A percentile compares a stretch with the other conserved stretches of the same genome.
These are phyloP conservation scores for Rhizopogon salebrosus DNA, from an alignment of 768 basidiomycete species.

Conservation along the genomic window DNA sequence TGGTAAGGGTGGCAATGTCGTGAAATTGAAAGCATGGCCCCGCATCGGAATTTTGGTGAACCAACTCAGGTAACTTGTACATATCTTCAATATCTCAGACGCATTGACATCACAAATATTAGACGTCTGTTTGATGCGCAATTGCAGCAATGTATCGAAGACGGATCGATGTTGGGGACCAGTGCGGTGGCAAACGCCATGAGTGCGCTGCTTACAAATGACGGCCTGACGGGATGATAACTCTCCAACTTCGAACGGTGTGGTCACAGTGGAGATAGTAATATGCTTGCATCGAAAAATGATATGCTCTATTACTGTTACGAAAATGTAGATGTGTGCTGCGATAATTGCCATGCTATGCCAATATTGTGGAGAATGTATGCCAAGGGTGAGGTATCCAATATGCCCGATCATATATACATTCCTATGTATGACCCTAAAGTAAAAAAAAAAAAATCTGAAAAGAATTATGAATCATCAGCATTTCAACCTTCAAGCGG, in stretches of 20 bases:
- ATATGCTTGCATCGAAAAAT: too few species aligned
- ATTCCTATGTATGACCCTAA: neutral
- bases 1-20: conserved; percentile 42
- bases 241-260: neutral
- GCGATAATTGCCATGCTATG: neutral
- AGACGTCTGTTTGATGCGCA: conserved; percentile 70
- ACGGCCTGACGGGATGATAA: conserved; percentile 22
- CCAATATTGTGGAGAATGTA: neutral
- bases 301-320: neutral
- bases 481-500: neutral
- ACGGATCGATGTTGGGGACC: conserved; percentile 43
- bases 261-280: too few species aligned
- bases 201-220: conserved; percentile 31
- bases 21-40: conserved; percentile 80
- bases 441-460: neutral
- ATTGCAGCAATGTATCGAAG: conserved; percentile 60
- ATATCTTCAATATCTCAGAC: neutral
- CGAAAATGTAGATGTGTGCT: neutral
- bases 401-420: neutral
- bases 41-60: conserved; percentile 87
- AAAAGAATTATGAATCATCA: neutral
- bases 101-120: neutral
- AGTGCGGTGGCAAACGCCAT: conserved; percentile 49
- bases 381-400: neutral
- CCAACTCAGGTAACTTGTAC: conserved; percentile 59